Evolutionary conservation across 352 stramenopile species (phyloP).

Genomic region (Phytophthora megakarya): DNA sequence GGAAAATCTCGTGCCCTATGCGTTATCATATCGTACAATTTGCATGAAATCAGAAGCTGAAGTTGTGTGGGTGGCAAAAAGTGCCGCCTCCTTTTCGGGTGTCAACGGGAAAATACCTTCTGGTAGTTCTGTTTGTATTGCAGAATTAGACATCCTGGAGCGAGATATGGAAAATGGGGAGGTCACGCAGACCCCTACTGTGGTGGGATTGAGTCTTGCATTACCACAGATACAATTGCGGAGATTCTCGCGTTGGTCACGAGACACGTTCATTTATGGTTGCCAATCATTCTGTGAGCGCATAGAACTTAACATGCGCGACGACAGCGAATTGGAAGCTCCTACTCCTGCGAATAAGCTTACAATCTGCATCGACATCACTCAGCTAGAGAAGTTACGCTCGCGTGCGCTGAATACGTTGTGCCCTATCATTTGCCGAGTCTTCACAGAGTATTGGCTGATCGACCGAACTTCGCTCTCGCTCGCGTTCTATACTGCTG

Average conservation of each 20-base stretch:
- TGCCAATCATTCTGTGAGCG: constrained; percentile 62
- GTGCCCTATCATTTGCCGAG: constrained; percentile 63
- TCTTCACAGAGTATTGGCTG: constrained; percentile 87
- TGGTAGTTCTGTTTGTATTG: constrained; percentile 58
- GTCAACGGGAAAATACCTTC: constrained; percentile 59
- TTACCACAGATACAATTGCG: constrained; percentile 64
- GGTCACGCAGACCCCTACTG: constrained; percentile 52
- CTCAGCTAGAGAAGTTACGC: constrained; percentile 53
- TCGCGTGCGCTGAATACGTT: constrained; percentile 50
- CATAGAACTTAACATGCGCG: constrained; percentile 68
- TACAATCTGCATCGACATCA: constrained; percentile 66
- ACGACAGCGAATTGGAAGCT: constrained; percentile 32
- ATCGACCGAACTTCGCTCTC: constrained; percentile 80
- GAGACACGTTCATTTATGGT: constrained; percentile 72
- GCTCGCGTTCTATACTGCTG: constrained; percentile 69
- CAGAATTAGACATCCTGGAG: constrained; percentile 73
- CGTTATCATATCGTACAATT: constrained; percentile 72
- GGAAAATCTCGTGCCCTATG: constrained; percentile 80
- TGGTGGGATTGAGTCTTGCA: constrained; percentile 74
- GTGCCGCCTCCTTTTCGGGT: constrained; percentile 69
- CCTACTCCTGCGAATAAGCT: constrained; percentile 52
- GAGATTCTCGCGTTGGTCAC: constrained; percentile 60
- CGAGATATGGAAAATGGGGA: constrained; percentile 42
- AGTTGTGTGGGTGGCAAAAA: constrained; percentile 65
- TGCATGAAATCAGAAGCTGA: constrained; percentile 80